Evolutionary conservation across 2,329 filamentous ascomycete genomes (phyloP).

Genomic region (Colletotrichum simmondsii): DNA sequence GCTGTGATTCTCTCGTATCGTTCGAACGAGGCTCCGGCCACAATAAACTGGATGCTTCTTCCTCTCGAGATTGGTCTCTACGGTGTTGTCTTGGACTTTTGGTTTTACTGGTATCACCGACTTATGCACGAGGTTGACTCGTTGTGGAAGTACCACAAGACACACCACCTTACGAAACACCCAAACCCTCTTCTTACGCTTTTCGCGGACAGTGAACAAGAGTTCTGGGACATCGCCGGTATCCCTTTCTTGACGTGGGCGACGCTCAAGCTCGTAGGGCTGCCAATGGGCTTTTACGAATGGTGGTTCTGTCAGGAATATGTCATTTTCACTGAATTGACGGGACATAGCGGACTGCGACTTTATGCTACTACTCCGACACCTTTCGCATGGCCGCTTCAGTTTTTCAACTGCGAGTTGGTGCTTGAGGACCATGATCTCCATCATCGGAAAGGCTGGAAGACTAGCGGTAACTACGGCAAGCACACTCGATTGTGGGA

Average conservation of each 20-base stretch:
- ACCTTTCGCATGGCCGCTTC: constrained; percentile 47
- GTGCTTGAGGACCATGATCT: constrained; percentile 55
- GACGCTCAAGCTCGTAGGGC: constrained; percentile 45
- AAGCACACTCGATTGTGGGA: constrained; percentile 52
- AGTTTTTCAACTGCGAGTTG: constrained; percentile 45
- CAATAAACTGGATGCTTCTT: constrained; percentile 48
- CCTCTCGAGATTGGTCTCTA: constrained; percentile 52
- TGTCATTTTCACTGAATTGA: constrained; percentile 51
- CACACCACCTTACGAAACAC: constrained; percentile 57
- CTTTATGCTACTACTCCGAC: constrained; percentile 47
- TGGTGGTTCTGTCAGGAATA: constrained; percentile 59
- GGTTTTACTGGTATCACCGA: constrained; percentile 57
- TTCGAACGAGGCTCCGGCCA: constrained; percentile 37
- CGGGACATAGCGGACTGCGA: constrained; percentile 52
- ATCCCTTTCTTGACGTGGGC: constrained; percentile 52
- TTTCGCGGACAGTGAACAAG: constrained; percentile 55
- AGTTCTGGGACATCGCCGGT: constrained; percentile 53
- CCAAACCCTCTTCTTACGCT: constrained; percentile 53
- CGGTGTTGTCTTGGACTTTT: constrained; percentile 55
- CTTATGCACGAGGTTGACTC: constrained; percentile 51
- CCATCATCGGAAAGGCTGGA: constrained; percentile 52
- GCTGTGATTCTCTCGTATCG: constrained; percentile 46
- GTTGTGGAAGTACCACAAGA: constrained; percentile 56
- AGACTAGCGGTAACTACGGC: constrained; percentile 50
- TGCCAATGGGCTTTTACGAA: constrained; percentile 58